A percentile compares a stretch with the other conserved stretches of the same genome.
Conservation (phyloP, 1,139 yeast genomes). For the Trichomonascaceae sp. region DNA sequence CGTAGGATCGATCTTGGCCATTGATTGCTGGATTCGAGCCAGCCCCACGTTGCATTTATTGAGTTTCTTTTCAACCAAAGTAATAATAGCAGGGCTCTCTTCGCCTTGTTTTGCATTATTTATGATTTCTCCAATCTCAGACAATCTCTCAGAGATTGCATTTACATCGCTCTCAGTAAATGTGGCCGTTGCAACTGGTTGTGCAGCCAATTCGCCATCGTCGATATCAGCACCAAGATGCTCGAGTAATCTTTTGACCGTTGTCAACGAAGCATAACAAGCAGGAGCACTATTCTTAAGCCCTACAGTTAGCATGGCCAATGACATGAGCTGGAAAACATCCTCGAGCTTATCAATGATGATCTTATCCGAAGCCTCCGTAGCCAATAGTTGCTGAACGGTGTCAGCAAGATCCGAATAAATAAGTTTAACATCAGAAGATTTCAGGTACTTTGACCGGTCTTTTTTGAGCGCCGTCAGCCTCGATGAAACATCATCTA, state of each 20-base stretch:
- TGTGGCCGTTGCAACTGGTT: conserved; percentile 53
- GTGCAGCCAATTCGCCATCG: background rate
- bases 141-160: conserved; percentile 66
- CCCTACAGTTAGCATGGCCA: conserved; percentile 88
- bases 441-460: conserved; percentile 43
- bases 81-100: conserved; percentile 29
- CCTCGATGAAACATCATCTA: conserved; percentile 34
- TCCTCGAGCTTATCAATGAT: conserved; percentile 81
- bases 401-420: conserved; percentile 37
- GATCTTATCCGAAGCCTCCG: conserved; percentile 23
- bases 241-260: conserved; percentile 73
- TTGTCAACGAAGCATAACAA: conserved; percentile 79
- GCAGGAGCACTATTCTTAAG: conserved; percentile 87
- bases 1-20: conserved; percentile 31
- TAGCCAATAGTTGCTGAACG: conserved; percentile 27
- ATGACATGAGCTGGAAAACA: conserved; percentile 75
- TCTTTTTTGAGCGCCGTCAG: conserved; percentile 40
- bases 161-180: conserved; percentile 76
- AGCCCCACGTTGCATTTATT: conserved; percentile 25
- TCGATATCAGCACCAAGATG: conserved; percentile 46
- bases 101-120: conserved; percentile 32
- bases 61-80: conserved; percentile 27
- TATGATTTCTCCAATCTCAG: conserved; percentile 61
- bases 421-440: conserved; percentile 44
- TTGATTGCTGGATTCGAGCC: conserved; percentile 23